Base-by-base conservation (phyloP, 169 alveolate genomes). In the Blepharisma undulans region DNA sequence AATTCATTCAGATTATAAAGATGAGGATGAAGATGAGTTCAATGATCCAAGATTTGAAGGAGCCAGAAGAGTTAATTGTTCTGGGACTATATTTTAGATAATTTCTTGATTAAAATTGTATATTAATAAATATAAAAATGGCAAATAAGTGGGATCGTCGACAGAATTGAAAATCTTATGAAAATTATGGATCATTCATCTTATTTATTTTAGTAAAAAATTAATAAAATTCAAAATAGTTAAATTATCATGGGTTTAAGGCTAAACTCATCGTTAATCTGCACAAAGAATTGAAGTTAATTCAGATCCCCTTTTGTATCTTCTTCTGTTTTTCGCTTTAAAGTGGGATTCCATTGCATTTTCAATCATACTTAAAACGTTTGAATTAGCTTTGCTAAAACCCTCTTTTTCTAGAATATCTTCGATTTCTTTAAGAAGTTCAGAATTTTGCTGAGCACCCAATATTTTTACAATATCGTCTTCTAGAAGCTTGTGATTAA, bases 81-180 rank as follows among this genome's bases (percentile, higher is more conserved):
- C 91, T 71, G 91, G 91, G 29, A 48, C 85, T 86, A 86, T 86
- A 25, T 86, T 86, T 86, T 86, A 82, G 60, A 48, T 48, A 48
- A 48, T 48, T 48, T 48, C 66, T 36, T 48, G 66, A 48, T 10
- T 48, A 48, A 48, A 36, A 36, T 10, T 3, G 7, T 48, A 48
- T 12, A 10, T 10, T 48, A 10, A 48, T 48, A 48, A 10, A 10
- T 48, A 10, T 48, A 48, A 48, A 36, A 5, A 36, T 36, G 60
- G 60, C 60, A 8, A 36, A 36, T 5, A 8, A 4, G 14, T 36
- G 60, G 8, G 8, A 36, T 36, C 8, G 8, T 36, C 60, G 60
- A 8, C 60, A 4, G 8, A 10, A 48, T 5, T 48, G 66, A 48
- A 5, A 5, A 48, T 0, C 2, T 48, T 3, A 10, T 48, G 7